Percentiles rank a stretch among this genome's conserved stretches.
phyloP scores from a whole-genome alignment of 805 yeast genomes.

The Metahyphopichia silvanorum region DNA sequence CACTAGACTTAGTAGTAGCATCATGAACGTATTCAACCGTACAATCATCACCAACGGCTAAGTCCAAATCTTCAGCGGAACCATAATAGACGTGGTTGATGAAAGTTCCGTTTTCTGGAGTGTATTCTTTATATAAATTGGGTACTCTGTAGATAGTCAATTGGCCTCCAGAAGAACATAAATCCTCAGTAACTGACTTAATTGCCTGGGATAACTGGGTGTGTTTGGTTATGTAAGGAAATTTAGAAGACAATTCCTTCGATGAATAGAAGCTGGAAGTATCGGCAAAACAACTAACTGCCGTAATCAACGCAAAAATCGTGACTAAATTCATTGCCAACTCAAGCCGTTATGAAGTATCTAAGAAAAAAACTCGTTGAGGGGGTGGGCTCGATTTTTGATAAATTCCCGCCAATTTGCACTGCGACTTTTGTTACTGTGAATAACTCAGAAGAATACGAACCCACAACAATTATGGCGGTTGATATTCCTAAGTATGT shows the following conservation, averaged over 20 bases:
- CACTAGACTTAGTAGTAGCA: conserved; percentile 2
- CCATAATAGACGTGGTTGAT: conserved; percentile 19
- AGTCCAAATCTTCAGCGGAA: conserved; percentile 12
- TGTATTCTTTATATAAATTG: conserved; percentile 11
- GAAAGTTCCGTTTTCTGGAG: conserved; percentile 6
- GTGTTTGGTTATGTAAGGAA: conserved; percentile 20
- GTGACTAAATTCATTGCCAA: too few species aligned
- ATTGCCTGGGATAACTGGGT: conserved; percentile 13
- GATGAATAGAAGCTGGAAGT: conserved; percentile 20
- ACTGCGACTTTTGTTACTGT: too few species aligned
- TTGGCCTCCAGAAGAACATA: conserved; percentile 17
- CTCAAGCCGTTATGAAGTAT: too few species aligned
- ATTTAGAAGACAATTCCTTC: conserved; percentile 6
- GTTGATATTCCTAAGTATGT: conserved; percentile 44
- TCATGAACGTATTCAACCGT: conserved; percentile 5
- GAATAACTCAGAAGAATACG: too few species aligned
- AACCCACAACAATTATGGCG: conserved; percentile 18
- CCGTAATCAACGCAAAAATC: conserved; percentile 8
- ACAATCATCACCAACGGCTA: conserved; percentile 8
- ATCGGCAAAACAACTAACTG: conserved; percentile 19
- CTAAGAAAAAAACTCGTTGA: too few species aligned
- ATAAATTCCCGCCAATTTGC: too few species aligned
- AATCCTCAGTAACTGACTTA: conserved; percentile 11
- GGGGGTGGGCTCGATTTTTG: too few species aligned
- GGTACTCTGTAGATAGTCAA: conserved; percentile 25